Base-by-base conservation (phyloP, 371 early-diverging fungal species). In the Mortierella sp. region DNA sequence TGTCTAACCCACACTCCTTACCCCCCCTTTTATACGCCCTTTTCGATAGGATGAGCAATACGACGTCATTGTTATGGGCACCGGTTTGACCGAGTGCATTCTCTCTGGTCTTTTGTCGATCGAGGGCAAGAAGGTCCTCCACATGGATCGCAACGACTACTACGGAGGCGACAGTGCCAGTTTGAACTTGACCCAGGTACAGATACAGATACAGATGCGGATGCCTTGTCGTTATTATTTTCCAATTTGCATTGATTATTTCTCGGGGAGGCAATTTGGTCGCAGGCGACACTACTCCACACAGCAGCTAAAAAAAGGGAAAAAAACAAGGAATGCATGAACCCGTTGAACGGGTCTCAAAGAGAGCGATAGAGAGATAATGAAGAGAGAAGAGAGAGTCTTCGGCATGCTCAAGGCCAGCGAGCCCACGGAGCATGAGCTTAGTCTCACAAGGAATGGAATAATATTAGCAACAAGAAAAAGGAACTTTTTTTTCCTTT, bases 31-130 rank as follows among this genome's bases (percentile, higher is more conserved):
- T 11, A 16, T 47, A 44, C 22, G 24, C 29, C 37, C 41, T 41
- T 70, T 11, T 26, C 26, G 7, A 52, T 75, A 95, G 96, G 95
- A 96, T 91, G 95, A 96, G 86, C 86, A 92, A 80, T 97, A 97
- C 90, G 98, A 98, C 88, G 96, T 97, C 77, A 95, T 99, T 87
- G 96, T 99, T 77, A 92, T 99, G 71, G 99, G 99, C 71, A 99
- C 99, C 63, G 99, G 99, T 68, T 91, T 99, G 77, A 97, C 99
- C 86, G 99, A 99, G 90, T 99, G 99, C 89, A 96, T 99, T 86
- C 93, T 99, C 55, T 97, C 98, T n/a, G 98, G 99, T 66, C 92
- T 99, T 52, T 92, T 99, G 43, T 97, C 99, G 22, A 96, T 98
- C 52, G 98, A 99, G 80, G 97, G 98, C 77, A 99, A 99, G 89